These are phyloP conservation scores for Termitomyces sp. DNA, from an alignment of 768 basidiomycete genomes.

Conservation along the genomic window DNA sequence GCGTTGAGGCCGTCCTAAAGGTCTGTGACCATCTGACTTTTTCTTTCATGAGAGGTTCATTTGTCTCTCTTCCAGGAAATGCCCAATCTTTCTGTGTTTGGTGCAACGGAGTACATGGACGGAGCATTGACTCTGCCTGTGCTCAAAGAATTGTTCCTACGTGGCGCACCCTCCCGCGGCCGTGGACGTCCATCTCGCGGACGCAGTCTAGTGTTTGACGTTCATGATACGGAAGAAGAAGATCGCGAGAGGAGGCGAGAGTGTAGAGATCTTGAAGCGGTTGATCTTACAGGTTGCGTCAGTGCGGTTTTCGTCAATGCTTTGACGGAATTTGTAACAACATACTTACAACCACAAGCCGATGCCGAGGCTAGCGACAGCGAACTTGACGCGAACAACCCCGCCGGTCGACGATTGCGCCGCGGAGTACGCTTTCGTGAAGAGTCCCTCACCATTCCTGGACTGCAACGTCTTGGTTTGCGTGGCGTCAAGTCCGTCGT, in stretches of 20 bases:
- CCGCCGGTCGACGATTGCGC: conserved; percentile 21
- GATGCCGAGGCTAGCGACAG: conserved; percentile 38
- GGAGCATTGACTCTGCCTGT: conserved; percentile 82
- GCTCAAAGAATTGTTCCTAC: conserved; percentile 84
- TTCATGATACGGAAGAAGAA: conserved; percentile 65
- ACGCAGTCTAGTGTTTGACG: conserved; percentile 45
- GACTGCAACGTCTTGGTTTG: conserved; percentile 72
- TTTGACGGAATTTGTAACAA: conserved; percentile 75
- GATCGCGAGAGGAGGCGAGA: conserved; percentile 70
- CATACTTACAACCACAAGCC: conserved; percentile 45
- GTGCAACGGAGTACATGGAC: conserved; percentile 99
- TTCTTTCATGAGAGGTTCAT: not conserved
- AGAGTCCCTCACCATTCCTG: conserved; percentile 59
- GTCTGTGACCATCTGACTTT: conserved; percentile 30
- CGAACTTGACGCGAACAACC: conserved; percentile 32
- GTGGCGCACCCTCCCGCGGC: conserved; percentile 68
- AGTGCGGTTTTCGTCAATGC: conserved; percentile 86
- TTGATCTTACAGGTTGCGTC: conserved; percentile 94
- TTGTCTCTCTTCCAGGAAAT: conserved; percentile 56
- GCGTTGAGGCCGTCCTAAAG: conserved; percentile 75
- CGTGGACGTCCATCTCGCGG: conserved; percentile 67
- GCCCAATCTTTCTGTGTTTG: conserved; percentile 81
- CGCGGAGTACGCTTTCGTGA: conserved; percentile 29
- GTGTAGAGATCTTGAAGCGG: conserved; percentile 76
- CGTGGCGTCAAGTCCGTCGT: conserved; percentile 79